A percentile compares a stretch with the other conserved stretches of the same genome.
These are phyloP conservation scores for Isabelozyma heimii DNA, from an alignment of 805 yeast genomes.

Conservation along the genomic window DNA sequence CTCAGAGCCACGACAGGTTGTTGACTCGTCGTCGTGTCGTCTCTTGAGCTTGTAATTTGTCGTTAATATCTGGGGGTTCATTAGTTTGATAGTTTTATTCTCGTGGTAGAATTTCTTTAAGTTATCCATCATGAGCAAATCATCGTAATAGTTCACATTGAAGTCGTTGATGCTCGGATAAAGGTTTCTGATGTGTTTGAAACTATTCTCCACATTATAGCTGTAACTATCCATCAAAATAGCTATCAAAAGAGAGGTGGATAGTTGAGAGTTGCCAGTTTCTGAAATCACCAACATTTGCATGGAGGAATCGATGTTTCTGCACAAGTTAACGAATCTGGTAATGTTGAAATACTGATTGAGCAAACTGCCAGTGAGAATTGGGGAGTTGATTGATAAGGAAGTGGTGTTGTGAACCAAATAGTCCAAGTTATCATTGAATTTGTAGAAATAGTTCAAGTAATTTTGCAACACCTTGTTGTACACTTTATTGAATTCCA, in stretches of 20 bases:
- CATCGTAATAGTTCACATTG: constrained; percentile 36
- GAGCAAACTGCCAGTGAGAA: constrained; percentile 36
- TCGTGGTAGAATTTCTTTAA: constrained; percentile 36
- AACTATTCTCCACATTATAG: constrained; percentile 29
- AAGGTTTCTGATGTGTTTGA: constrained; percentile 11
- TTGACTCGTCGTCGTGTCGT: constrained; percentile 9
- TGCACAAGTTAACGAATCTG: constrained; percentile 33
- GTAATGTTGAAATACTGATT: constrained; percentile 34
- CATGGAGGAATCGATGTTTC: constrained; percentile 26
- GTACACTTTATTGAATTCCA: constrained; percentile 24
- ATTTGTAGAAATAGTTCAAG: constrained; percentile 31
- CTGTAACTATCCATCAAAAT: constrained; percentile 40
- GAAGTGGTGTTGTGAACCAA: constrained; percentile 29
- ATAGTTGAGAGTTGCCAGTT: constrained; percentile 20
- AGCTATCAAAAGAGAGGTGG: constrained; percentile 33
- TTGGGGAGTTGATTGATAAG: constrained; percentile 27
- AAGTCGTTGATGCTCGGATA: constrained; percentile 18
- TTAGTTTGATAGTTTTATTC: constrained; percentile 27
- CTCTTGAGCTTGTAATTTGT: constrained; percentile 29
- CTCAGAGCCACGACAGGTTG: constrained; percentile 13
- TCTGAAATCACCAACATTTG: constrained; percentile 34
- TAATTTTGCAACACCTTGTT: constrained; percentile 37
- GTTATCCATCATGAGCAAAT: constrained; percentile 36
- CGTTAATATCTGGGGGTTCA: constrained; percentile 21
- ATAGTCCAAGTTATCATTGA: constrained; percentile 25